Base-by-base conservation (phyloP, 108 stramenopile species). In the Nitzschia inconspicua region DNA sequence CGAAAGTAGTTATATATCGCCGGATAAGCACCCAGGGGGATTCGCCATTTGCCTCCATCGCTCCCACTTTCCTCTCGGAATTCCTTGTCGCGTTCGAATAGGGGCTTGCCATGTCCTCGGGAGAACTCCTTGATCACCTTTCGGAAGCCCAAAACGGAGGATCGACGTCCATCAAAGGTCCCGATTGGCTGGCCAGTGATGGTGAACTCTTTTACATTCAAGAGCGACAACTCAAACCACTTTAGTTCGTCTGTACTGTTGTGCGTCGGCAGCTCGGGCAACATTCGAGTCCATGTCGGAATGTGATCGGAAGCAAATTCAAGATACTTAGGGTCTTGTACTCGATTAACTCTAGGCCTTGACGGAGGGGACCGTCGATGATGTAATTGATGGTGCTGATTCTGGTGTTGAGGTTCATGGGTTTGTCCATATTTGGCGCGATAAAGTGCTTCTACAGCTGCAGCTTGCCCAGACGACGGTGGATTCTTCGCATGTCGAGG, bases 141-240 rank as follows among this genome's bases (percentile, higher is more conserved):
- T 23, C 88, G 73, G 4, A 93, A 41, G 7, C 85, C 85, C 2
- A 57, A 26, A 13, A 75, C 32, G 1, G 72, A 61, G 3, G 76
- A 75, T 9, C 67, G 70, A 3, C 28, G 37, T 9, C 48, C 41
- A 36, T 55, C 71, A 14, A 30, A 66, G 32, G 44, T 29, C 3
- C 42, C 35, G 4, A 73, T 46, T 1, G 79, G 65, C 19, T 82
- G 53, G 0, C 80, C 79, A 3, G 67, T 73, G 19, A 91, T 79
- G 14, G 89, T 88, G 48, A 91, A 91, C 54, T 91, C 86, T 48
- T 76, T 72, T 16, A 91, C 52, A 62, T 88, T 91, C 25, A 91
- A 54, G 7, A 91, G 47, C 0, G 81, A 83, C 0, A 91, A 56
- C 16, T 68, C 61, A 29, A 76, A 73, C 7, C 26, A 26, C 26